Evolutionary conservation across 1,139 yeast species (phyloP).

Genomic region (Diutina sp.): DNA sequence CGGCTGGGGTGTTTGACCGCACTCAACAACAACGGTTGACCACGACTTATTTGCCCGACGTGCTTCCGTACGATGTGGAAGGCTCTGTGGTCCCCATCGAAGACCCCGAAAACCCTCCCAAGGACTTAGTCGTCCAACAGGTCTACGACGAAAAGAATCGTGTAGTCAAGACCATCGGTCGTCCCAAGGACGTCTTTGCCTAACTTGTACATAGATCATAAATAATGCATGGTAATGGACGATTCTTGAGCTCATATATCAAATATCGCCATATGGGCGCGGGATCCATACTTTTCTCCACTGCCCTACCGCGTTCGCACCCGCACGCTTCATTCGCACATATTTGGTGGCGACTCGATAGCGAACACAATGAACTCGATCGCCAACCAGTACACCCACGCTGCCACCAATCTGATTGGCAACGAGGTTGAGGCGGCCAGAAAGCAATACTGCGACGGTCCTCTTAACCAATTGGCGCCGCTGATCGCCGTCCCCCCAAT

Average conservation of each 20-base stretch:
- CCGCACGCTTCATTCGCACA: background rate
- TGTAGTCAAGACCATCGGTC: conserved; percentile 18
- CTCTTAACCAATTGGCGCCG: conserved; percentile 41
- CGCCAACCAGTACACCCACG: conserved; percentile 25
- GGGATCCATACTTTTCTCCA: background rate
- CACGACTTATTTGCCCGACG: conserved; percentile 18
- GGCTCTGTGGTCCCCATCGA: conserved; percentile 21
- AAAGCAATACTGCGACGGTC: conserved; percentile 11
- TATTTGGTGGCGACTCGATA: background rate
- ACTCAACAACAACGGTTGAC: conserved; percentile 14
- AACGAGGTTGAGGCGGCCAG: conserved; percentile 19
- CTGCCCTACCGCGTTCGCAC: background rate
- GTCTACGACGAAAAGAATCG: conserved; percentile 20
- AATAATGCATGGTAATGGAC: background rate
- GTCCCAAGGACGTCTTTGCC: conserved; percentile 24
- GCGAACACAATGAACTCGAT: conserved; percentile 24
- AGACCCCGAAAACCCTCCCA: conserved; percentile 20
- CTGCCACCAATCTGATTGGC: conserved; percentile 16
- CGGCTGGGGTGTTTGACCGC: conserved; percentile 22
- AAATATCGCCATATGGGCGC: background rate
- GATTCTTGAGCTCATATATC: background rate
- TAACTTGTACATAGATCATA: background rate
- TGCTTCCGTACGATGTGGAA: conserved; percentile 20
- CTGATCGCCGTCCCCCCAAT: conserved; percentile 69
- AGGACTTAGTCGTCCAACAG: conserved; percentile 19